Percentiles rank a stretch among this genome's conserved stretches.
phyloP scores from a whole-genome alignment of 2,329 filamentous ascomycete species.

The Cercospora sp. region DNA sequence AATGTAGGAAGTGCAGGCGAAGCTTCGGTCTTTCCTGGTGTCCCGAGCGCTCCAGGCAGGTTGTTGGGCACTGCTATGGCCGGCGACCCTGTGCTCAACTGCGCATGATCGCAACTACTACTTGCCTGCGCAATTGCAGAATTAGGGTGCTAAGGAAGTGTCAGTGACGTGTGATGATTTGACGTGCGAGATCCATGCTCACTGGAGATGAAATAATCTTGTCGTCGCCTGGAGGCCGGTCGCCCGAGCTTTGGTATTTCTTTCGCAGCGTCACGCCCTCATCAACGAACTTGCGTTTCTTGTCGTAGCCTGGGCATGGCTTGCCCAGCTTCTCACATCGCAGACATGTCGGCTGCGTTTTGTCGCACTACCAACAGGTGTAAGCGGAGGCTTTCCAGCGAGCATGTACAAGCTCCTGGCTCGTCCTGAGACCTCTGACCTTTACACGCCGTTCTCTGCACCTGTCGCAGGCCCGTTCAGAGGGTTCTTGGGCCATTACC shows the following conservation, averaged over 20 bases:
- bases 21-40: background rate
- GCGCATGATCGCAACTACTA: background rate
- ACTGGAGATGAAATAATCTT: conserved; percentile 9
- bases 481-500: conserved; percentile 31
- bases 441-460: conserved; percentile 40
- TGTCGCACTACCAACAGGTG: conserved; percentile 33
- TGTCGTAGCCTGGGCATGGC: conserved; percentile 40
- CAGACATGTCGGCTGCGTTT: conserved; percentile 35
- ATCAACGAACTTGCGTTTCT: conserved; percentile 41
- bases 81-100: background rate
- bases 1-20: conserved; percentile 4
- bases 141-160: background rate
- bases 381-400: background rate
- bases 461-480: conserved; percentile 38
- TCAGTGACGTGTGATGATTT: background rate
- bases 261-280: conserved; percentile 36
- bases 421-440: conserved; percentile 24
- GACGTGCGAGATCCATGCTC: background rate
- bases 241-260: conserved; percentile 33
- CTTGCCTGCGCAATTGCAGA: background rate
- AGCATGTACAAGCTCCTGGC: background rate
- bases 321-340: conserved; percentile 40
- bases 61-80: background rate
- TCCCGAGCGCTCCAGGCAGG: background rate
- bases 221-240: conserved; percentile 19